Base-by-base conservation (phyloP, 768 basidiomycete species). In the Chlorophyllum brunneum region DNA sequence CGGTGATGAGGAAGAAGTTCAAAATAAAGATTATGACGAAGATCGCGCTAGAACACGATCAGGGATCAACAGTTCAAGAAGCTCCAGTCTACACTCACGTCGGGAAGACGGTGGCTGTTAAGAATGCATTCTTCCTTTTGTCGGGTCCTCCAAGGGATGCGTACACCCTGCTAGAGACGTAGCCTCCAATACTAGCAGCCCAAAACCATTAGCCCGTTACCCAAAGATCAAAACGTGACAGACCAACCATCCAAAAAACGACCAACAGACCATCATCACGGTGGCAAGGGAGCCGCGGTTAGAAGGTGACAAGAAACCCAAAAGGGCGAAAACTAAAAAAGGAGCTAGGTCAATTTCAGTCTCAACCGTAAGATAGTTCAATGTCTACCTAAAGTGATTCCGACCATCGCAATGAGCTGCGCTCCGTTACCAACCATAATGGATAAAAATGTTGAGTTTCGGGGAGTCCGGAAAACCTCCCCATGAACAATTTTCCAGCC, bases 401-500 rank as follows among this genome's bases (percentile, higher is more conserved):
- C 79, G 48, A 85, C 83, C 95, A 98, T 97, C 9, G 86, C 80
- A 56, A 82, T 83, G 5, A 95, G 70, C 63, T 97, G 94, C 24
- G 83, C 73, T 6, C 93, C 93, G 61, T 93, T 98, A 9, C 95
- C 95, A n/a, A 88, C 84, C 69, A 94, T 78, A 31, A 93, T 80
- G 2, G 92, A 85, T 6, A 98, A 71, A 6, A 86, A 57, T 77
- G 94, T 81, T 0, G 92, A 83, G 48, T 85, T 78, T 39, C 71
- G 70, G 1, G 95, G 95, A 1, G 85, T 74, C 18, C 95, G 82
- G 76, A 98, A 98, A 15, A 98, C 91, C 68, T 98, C 95, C 18
- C 93, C 94, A 59, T 97, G 93, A 20, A 98, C 85, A 15, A 98
- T 80, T 64, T 98, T 98, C 95, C 95, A 98, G 1, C 95, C 95